phyloP scores from a whole-genome alignment of 768 basidiomycete species.

The Mrakia frigida region DNA sequence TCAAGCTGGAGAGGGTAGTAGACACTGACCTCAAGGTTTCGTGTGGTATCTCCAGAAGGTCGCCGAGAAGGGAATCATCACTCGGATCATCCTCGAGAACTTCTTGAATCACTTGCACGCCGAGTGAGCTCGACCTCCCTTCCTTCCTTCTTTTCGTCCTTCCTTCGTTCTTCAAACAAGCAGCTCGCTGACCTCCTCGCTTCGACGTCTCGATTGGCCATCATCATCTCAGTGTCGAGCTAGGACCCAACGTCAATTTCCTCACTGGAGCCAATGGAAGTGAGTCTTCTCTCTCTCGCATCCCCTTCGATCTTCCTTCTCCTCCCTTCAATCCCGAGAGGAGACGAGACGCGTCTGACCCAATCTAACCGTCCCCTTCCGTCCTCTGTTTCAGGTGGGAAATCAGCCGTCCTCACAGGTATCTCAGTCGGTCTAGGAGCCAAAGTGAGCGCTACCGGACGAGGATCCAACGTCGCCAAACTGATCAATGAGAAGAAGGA shows the following conservation, averaged over 20 bases:
- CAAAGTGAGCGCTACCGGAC: constrained; percentile 83
- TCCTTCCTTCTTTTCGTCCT: too few relatives aligned
- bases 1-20: too few relatives aligned
- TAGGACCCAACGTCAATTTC: constrained; percentile 94
- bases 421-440: constrained; percentile 91
- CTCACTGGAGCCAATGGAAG: constrained; percentile 95
- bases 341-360: not conserved
- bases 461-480: constrained; percentile 74
- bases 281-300: constrained; percentile 46
- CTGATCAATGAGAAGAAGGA: constrained; percentile 76
- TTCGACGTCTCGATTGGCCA: too few relatives aligned
- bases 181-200: too few relatives aligned
- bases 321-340: too few relatives aligned
- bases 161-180: not conserved
- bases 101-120: constrained; percentile 90
- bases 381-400: constrained; percentile 69
- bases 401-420: constrained; percentile 88
- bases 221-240: constrained; percentile 55
- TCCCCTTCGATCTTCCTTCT: not conserved
- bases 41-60: constrained; percentile 63
- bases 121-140: constrained; percentile 13
- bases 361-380: not conserved
- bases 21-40: too few relatives aligned
- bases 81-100: constrained; percentile 69
- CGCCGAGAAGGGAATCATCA: constrained; percentile 83